Evolutionary conservation across 2,329 filamentous ascomycete genomes (phyloP).

Genomic region (Talaromyces sp.): DNA sequence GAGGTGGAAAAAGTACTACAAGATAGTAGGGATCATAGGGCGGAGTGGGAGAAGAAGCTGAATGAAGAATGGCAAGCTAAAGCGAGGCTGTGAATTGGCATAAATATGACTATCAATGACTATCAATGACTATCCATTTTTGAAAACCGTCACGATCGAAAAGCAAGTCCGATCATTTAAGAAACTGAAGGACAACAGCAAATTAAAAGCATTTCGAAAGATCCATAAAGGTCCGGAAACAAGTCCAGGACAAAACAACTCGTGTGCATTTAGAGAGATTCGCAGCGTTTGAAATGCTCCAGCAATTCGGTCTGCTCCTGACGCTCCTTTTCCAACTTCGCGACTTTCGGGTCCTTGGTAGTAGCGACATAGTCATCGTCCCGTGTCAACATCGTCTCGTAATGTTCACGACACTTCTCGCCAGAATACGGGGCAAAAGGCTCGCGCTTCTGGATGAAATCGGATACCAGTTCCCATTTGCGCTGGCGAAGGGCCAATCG

Average conservation of each 20-base stretch:
- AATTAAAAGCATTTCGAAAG: background rate
- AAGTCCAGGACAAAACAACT: background rate
- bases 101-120: background rate
- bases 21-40: slow-evolving; percentile 32
- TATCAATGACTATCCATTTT: background rate
- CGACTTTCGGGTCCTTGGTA: background rate
- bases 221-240: background rate
- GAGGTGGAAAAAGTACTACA: slow-evolving; percentile 35
- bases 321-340: slow-evolving; percentile 5
- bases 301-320: background rate
- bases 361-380: background rate
- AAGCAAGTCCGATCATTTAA: background rate
- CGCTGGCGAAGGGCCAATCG: slow-evolving; percentile 34
- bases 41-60: slow-evolving; percentile 37
- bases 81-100: slow-evolving; percentile 31
- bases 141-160: background rate
- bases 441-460: slow-evolving; percentile 43
- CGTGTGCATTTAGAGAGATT: background rate
- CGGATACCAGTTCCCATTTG: slow-evolving; percentile 46
- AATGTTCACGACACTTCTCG: slow-evolving; percentile 39
- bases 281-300: slow-evolving; percentile 7
- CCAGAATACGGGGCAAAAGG: slow-evolving; percentile 45
- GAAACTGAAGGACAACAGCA: background rate
- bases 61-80: slow-evolving; percentile 32
- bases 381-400: background rate